Evolutionary conservation across 2,329 filamentous ascomycete species (phyloP).

Genomic region (Trichoderma citrinoviride): DNA sequence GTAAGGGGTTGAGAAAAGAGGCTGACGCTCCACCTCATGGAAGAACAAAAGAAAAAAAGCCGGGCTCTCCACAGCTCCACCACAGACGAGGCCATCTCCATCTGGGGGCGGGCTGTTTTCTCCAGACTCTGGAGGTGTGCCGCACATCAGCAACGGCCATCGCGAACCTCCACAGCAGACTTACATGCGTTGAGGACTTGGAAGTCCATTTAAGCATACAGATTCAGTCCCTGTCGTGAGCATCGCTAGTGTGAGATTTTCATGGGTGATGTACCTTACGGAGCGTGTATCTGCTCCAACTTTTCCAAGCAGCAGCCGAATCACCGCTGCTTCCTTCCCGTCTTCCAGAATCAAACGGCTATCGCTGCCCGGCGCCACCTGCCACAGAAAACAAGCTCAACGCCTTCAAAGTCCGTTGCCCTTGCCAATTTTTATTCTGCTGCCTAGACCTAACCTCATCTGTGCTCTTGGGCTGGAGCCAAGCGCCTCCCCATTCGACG

Average conservation of each 20-base stretch:
- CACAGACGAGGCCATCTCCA: background rate
- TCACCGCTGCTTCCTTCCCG: background rate
- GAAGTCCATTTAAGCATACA: background rate
- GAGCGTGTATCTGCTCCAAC: background rate
- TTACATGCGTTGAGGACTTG: background rate
- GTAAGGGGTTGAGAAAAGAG: background rate
- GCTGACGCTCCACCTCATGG: background rate
- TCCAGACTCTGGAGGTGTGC: background rate
- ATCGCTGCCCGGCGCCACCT: background rate
- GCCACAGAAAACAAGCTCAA: conserved; percentile 7
- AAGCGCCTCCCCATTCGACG: conserved; percentile 21
- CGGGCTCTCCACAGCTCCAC: background rate
- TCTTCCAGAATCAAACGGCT: conserved; percentile 7
- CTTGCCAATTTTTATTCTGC: conserved; percentile 21
- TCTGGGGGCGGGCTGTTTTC: background rate
- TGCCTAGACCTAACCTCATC: conserved; percentile 19
- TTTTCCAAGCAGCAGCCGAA: background rate
- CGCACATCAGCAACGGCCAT: background rate
- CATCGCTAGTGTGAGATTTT: background rate
- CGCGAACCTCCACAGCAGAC: background rate
- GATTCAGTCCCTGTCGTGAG: background rate
- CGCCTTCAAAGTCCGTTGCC: background rate
- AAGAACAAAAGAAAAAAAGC: background rate
- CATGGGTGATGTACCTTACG: too few relatives aligned
- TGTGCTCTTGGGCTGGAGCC: conserved; percentile 2